phyloP scores from a whole-genome alignment of 192 early-diverging fungal species.

The Martensiomyces pterosporus region DNA sequence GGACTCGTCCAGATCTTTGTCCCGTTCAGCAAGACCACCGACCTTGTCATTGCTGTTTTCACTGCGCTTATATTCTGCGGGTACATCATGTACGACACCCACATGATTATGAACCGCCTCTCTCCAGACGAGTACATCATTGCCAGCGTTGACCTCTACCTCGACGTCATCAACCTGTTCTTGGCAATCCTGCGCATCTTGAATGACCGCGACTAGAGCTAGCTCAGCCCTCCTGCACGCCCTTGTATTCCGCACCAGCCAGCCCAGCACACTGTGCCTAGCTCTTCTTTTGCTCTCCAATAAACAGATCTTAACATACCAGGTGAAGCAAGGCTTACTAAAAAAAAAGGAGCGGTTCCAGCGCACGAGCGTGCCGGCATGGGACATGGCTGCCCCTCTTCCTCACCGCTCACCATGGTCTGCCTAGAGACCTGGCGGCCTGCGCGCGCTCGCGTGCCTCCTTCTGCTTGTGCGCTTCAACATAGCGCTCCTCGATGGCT shows the following conservation, averaged over 20 bases:
- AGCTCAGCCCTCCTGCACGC: too few species aligned
- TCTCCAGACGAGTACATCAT: conserved; percentile 72
- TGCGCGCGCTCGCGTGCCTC: conserved; percentile 36
- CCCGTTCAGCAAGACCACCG: conserved; percentile 57
- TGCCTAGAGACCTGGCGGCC: conserved; percentile 21
- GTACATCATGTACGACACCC: conserved; percentile 76
- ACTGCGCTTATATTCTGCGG: conserved; percentile 70
- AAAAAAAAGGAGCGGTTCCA: too few species aligned
- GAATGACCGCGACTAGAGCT: conserved; percentile 38
- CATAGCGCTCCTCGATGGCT: conserved; percentile 36
- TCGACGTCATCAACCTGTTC: conserved; percentile 78
- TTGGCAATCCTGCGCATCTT: conserved; percentile 63
- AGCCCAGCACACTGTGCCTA: too few species aligned
- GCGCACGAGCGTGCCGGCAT: too few species aligned
- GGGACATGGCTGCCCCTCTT: too few species aligned
- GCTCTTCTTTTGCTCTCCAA: not conserved
- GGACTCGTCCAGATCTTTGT: conserved; percentile 66
- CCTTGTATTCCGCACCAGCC: too few species aligned
- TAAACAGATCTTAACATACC: not conserved
- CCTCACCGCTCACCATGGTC: conserved; percentile 45
- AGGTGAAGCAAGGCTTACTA: not conserved
- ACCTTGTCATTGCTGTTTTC: conserved; percentile 56
- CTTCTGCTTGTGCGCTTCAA: conserved; percentile 39
- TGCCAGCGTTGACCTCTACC: conserved; percentile 62
- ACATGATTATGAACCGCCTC: conserved; percentile 61